Conservation (phyloP, 1,139 yeast species). For the Schwanniomyces etchellsii region DNA sequence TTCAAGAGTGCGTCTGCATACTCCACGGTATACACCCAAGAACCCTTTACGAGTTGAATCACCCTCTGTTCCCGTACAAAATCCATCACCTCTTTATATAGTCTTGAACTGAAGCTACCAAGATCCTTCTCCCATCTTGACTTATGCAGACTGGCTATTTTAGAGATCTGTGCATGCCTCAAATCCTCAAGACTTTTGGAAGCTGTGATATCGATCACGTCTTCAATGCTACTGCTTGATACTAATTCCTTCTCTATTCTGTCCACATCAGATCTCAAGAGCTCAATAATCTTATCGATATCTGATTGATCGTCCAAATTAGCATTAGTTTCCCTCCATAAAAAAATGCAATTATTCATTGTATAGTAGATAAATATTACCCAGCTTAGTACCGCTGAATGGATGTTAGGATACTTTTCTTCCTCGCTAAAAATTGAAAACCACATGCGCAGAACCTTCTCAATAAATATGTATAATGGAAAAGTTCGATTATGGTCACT, state of each 20-base stretch:
- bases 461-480: constrained; percentile 35
- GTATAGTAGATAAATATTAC: constrained; percentile 51
- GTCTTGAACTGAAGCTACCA: constrained; percentile 43
- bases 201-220: constrained; percentile 40
- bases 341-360: constrained; percentile 50
- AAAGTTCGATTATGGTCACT: constrained; percentile 40
- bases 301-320: constrained; percentile 38
- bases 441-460: constrained; percentile 34
- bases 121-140: constrained; percentile 33
- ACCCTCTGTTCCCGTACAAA: constrained; percentile 80
- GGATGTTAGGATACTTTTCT: constrained; percentile 30
- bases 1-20: constrained; percentile 44
- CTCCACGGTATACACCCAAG: constrained; percentile 73
- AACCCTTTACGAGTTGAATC: constrained; percentile 65
- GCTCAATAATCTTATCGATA: constrained; percentile 41
- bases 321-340: constrained; percentile 70
- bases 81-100: constrained; percentile 58
- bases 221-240: constrained; percentile 30
- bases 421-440: constrained; percentile 31
- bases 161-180: constrained; percentile 50
- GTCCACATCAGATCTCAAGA: constrained; percentile 28
- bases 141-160: constrained; percentile 30
- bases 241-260: constrained; percentile 24
- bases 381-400: constrained; percentile 47
- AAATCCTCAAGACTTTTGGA: constrained; percentile 43